A percentile compares a stretch with the other conserved stretches of the same genome.
phyloP scores from a whole-genome alignment of 306 rosid species.

The Pueraria montana region DNA sequence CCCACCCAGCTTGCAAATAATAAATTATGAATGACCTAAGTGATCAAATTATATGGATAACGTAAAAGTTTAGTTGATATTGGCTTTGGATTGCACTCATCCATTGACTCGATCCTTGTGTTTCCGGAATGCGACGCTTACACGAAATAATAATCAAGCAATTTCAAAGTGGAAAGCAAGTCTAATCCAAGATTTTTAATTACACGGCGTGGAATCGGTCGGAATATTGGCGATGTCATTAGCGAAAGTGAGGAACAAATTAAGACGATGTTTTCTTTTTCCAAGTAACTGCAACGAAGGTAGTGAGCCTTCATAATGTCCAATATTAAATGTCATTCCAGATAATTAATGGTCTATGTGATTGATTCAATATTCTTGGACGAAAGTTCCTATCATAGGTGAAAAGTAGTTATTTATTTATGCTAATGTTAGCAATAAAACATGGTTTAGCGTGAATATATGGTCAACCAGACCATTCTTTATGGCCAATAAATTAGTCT shows the following conservation, averaged over 20 bases:
- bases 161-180: slow-evolving; percentile 16
- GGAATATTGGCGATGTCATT: not conserved
- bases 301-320: not conserved
- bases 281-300: slow-evolving; percentile 26
- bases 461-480: not conserved
- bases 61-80: not conserved
- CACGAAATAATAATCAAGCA: not conserved
- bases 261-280: not conserved
- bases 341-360: no score
- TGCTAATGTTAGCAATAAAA: not conserved
- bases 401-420: not conserved
- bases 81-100: slow-evolving; percentile 20
- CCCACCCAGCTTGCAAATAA: not conserved
- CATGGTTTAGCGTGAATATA: not conserved
- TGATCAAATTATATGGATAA: not conserved
- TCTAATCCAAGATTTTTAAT: not conserved
- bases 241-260: not conserved
- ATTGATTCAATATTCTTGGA: not conserved
- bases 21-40: not conserved
- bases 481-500: not conserved
- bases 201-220: not conserved
- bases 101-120: slow-evolving; percentile 27
- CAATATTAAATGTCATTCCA: not conserved
- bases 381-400: not conserved
- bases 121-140: not conserved